Percentiles rank a stretch among this genome's conserved stretches.
phyloP scores from a whole-genome alignment of 2,329 filamentous ascomycete species.

The Rutstroemia sp. region DNA sequence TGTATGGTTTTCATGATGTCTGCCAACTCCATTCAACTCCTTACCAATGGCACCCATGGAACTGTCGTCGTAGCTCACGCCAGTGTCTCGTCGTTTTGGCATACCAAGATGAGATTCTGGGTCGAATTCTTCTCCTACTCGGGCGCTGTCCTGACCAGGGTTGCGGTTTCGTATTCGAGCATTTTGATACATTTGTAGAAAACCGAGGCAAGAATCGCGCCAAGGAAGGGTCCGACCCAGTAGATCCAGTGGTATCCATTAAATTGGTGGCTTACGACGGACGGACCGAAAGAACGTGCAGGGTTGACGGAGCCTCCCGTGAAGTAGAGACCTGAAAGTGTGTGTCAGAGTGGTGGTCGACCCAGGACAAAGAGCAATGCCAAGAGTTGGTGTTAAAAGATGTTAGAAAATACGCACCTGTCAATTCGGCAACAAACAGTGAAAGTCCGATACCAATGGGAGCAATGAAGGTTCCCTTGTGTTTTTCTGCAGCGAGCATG shows the following conservation, averaged over 20 bases:
- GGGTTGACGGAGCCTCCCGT: neutral
- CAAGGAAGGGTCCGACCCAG: constrained; percentile 43
- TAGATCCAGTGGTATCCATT: constrained; percentile 42
- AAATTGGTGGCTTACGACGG: constrained; percentile 36
- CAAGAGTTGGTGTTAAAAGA: constrained; percentile 41
- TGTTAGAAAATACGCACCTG: constrained; percentile 26
- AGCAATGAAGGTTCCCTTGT: constrained; percentile 40
- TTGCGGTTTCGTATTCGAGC: constrained; percentile 43
- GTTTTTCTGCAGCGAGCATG: constrained; percentile 43
- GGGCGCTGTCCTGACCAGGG: constrained; percentile 23
- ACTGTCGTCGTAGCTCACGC: neutral
- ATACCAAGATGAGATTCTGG: neutral
- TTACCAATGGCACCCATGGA: neutral
- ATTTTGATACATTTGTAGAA: constrained; percentile 43
- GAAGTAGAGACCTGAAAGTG: neutral
- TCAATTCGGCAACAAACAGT: constrained; percentile 39
- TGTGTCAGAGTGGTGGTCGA: neutral
- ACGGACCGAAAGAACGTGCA: constrained; percentile 37
- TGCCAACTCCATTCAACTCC: neutral
- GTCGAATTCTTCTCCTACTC: neutral
- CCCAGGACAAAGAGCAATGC: neutral
- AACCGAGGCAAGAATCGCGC: constrained; percentile 39
- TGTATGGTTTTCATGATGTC: neutral
- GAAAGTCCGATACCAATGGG: constrained; percentile 40
- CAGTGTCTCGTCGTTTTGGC: neutral